These are phyloP conservation scores for Penicillium maclennaniae DNA, from an alignment of 495 filamentous ascomycete species.

Conservation along the genomic window DNA sequence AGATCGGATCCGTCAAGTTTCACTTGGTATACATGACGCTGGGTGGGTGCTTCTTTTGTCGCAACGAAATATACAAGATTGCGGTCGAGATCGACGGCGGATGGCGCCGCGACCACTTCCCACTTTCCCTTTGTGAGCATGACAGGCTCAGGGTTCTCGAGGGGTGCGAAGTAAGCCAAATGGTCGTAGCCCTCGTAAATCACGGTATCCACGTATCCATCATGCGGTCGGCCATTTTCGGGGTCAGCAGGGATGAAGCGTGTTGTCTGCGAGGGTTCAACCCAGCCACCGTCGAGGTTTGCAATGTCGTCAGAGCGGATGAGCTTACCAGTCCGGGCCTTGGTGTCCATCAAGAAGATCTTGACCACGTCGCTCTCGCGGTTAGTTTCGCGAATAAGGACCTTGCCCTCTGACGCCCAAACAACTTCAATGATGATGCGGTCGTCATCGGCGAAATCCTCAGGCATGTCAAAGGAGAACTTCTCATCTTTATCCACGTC, in stretches of 20 bases:
- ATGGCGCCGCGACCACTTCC: constrained; percentile 89
- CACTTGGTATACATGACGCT: constrained; percentile 88
- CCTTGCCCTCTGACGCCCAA: constrained; percentile 76
- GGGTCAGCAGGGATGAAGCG: constrained; percentile 83
- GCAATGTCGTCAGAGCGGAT: constrained; percentile 74
- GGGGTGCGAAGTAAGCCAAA: constrained; percentile 88
- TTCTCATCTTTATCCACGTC: constrained; percentile 75
- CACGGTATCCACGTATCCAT: constrained; percentile 91
- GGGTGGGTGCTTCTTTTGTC: constrained; percentile 80
- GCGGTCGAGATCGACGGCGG: constrained; percentile 76
- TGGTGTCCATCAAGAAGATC: constrained; percentile 81
- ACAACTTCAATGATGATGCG: constrained; percentile 89
- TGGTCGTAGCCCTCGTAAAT: constrained; percentile 87
- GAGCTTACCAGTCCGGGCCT: constrained; percentile 67
- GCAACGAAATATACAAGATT: constrained; percentile 88
- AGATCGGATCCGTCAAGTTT: constrained; percentile 73
- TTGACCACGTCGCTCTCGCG: constrained; percentile 87
- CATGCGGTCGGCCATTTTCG: constrained; percentile 66
- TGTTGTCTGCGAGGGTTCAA: constrained; percentile 87
- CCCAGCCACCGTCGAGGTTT: constrained; percentile 90
- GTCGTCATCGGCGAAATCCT: constrained; percentile 74
- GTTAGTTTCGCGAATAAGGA: constrained; percentile 87
- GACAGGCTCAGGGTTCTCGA: constrained; percentile 74
- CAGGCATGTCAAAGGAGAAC: constrained; percentile 73
- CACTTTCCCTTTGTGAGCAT: constrained; percentile 86